Evolutionary conservation across 169 alveolate species (phyloP).

Genomic region (Neospora caninum): DNA sequence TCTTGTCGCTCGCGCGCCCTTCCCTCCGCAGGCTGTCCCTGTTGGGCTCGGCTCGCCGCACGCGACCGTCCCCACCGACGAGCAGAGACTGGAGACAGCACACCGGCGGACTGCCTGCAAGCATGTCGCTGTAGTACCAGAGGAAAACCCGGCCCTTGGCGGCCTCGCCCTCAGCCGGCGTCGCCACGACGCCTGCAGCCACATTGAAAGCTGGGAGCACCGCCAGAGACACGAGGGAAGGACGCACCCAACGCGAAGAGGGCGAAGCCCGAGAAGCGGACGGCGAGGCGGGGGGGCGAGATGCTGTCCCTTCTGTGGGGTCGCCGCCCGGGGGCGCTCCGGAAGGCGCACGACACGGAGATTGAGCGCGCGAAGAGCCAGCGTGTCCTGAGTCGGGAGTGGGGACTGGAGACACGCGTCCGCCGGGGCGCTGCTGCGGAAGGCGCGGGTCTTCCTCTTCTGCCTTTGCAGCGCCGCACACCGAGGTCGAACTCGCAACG

Average conservation of each 20-base stretch:
- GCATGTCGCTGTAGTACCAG: conserved; percentile 33
- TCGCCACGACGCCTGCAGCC: not conserved
- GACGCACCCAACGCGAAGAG: not conserved
- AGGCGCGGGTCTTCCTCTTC: too few species aligned
- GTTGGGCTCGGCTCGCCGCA: not conserved
- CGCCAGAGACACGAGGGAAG: not conserved
- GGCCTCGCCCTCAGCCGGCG: not conserved
- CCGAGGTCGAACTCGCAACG: too few species aligned
- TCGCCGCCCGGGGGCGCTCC: not conserved
- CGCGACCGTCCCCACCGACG: not conserved
- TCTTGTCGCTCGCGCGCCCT: not conserved
- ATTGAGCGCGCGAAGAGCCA: too few species aligned
- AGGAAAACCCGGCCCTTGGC: not conserved
- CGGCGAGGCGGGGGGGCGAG: not conserved
- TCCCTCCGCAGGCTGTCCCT: not conserved
- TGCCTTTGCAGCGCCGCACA: too few species aligned
- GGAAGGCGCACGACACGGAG: not conserved
- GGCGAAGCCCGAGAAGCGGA: not conserved
- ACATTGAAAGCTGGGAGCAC: not conserved
- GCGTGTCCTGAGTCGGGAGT: too few species aligned
- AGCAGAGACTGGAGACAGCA: conserved; percentile 9
- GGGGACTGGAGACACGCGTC: too few species aligned
- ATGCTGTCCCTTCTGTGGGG: not conserved
- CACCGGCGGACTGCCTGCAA: not conserved
- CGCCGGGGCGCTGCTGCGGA: too few species aligned